Evolutionary conservation across 352 stramenopile species (phyloP), one percentile per base, ranked within the genome.

Genomic region (Phytophthora hybrid): DNA sequence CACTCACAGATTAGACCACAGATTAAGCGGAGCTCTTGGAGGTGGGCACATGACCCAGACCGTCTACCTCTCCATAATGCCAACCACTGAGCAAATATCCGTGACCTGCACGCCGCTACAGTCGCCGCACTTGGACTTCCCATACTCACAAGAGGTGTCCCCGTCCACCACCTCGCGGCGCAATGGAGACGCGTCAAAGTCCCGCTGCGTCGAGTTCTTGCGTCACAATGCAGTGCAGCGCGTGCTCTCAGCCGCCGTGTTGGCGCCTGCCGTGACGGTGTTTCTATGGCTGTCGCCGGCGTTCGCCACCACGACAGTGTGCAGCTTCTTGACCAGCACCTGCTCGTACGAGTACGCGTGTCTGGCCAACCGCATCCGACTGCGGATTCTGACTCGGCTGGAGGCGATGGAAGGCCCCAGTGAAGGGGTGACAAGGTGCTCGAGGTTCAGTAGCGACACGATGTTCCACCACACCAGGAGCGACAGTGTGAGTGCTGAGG

Each of bases 321-420:
- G 82, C 70, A 83, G 77, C 54, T 86, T 88, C 39, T 34, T 92
- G 19, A 84, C 76, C 23, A 88, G 76, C 44, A 74, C 85, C 0
- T 90, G 81, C 64, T 85, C 72, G 39, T 93, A 90, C 74, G 87
- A 93, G 71, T 93, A 88, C 68, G 72, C 87, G 56, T 94, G 85
- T 58, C 75, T 94, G 53, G 77, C 85, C 3, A 79, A 90, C 47
- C 80, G 87, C 52, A 93, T 93, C 61, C 81, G 90, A n/a, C 39
- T 79, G 61, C 71, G 81, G 2, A 71, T 92, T 32, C 59, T 90
- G 9, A 74, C 73, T 9, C 41, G 70, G 46, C 60, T 85, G n/a
- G 59, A 71, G 10, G 69, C 76, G 5, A 63, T 82, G 44, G 77
- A 85, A 54, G 69, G 59, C 6, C 46, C 70, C 0, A 70, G 54